Conservation (phyloP, 257 asterid genomes). For the Haberlea rhodopensis region DNA sequence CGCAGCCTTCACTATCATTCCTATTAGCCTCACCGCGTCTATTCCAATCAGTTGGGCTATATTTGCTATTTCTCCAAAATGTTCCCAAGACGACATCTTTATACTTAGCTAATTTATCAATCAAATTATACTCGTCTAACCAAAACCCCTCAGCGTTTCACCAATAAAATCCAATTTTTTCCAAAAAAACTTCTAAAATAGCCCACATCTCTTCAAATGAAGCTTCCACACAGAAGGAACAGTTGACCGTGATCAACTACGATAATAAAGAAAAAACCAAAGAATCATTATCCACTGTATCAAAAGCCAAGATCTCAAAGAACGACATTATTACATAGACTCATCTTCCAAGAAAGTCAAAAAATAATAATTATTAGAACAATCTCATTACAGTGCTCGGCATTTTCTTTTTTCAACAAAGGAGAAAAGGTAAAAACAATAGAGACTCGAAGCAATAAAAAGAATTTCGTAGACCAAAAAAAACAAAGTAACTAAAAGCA, state of each 20-base stretch:
- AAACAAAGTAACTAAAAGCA: not conserved
- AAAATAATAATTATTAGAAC: too few relatives aligned
- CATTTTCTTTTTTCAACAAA: not conserved
- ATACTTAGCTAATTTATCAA: not conserved
- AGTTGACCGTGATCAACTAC: conserved; percentile 20
- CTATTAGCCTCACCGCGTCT: conserved; percentile 70
- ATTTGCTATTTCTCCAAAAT: conserved; percentile 76
- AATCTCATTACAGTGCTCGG: not conserved
- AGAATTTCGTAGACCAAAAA: not conserved
- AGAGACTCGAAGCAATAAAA: not conserved
- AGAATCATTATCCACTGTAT: conserved; percentile 22
- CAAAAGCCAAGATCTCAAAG: conserved; percentile 29
- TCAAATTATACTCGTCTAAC: conserved; percentile 16
- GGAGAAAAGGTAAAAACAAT: not conserved
- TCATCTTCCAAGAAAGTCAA: not conserved
- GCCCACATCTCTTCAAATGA: not conserved
- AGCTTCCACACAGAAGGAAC: not conserved
- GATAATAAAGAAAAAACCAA: not conserved
- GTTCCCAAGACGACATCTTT: conserved; percentile 64
- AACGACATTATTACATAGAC: not conserved
- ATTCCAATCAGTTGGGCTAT: conserved; percentile 77
- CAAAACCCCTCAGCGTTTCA: conserved; percentile 24
- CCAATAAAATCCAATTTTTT: not conserved
- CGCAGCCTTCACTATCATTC: conserved; percentile 82
- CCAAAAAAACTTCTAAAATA: not conserved